phyloP scores from a whole-genome alignment of 2,329 filamentous ascomycete genomes.

The Allantophomopsis cytisporea region DNA sequence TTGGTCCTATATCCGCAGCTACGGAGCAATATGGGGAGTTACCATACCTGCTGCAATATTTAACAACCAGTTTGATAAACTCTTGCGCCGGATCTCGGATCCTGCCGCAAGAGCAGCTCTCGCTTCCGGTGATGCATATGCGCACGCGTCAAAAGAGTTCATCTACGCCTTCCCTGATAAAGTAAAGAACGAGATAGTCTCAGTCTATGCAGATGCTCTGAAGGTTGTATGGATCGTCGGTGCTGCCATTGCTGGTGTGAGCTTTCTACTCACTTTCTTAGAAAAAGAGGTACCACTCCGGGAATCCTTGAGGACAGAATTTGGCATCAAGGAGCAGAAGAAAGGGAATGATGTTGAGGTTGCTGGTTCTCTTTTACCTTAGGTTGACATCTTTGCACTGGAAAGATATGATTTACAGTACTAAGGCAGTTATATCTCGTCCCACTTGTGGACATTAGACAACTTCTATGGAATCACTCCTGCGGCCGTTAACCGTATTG shows the following conservation, averaged over 20 bases:
- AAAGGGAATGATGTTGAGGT: slow-evolving; percentile 1
- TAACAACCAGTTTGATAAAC: slow-evolving; percentile 5
- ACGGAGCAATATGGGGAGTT: slow-evolving; percentile 32
- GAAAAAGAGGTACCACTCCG: slow-evolving; percentile 23
- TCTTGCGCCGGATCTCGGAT: slow-evolving; percentile 1
- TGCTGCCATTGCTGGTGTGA: slow-evolving; percentile 17
- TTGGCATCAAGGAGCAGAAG: slow-evolving; percentile 19
- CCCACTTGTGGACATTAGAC: no score
- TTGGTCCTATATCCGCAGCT: slow-evolving; percentile 27
- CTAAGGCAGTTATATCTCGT: no score
- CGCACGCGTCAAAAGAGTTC: slow-evolving; percentile 2
- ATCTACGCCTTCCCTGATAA: slow-evolving; percentile 2
- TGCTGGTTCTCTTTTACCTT: no score
- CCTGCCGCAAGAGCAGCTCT: slow-evolving; percentile 1
- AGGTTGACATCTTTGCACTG: no score
- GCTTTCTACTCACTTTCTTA: slow-evolving; percentile 19
- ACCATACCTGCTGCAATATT: slow-evolving; percentile 23
- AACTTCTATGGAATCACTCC: no score
- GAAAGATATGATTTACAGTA: no score
- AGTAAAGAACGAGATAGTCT: slow-evolving; percentile 14
- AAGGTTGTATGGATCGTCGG: slow-evolving; percentile 23
- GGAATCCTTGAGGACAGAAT: slow-evolving; percentile 23
- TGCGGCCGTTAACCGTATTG: no score
- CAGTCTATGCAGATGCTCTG: slow-evolving; percentile 20
- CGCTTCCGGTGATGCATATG: slow-evolving; percentile 6